Percentiles rank a stretch among this genome's conserved stretches.
These are phyloP conservation scores for Zygoascus ofunaensis DNA, from an alignment of 805 yeast genomes.

Conservation along the genomic window DNA sequence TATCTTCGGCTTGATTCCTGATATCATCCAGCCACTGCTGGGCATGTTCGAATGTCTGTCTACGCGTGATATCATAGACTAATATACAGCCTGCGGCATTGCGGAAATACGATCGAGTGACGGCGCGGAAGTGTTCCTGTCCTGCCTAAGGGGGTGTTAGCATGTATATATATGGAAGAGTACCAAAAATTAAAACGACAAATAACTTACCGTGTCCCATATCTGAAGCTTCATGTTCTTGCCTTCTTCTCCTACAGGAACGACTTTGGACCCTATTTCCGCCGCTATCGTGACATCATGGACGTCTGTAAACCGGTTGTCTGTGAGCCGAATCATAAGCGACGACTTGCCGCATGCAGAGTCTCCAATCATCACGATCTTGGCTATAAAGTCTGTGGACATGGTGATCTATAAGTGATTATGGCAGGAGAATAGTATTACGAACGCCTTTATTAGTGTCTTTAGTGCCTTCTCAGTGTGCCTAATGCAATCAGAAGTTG, in stretches of 20 bases:
- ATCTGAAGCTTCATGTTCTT: slow-evolving; percentile 29
- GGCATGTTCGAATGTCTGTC: slow-evolving; percentile 28
- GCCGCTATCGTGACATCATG: slow-evolving; percentile 33
- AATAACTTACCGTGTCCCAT: slow-evolving; percentile 27
- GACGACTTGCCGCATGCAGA: slow-evolving; percentile 32
- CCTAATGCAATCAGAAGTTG: too few relatives aligned
- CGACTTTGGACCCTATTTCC: slow-evolving; percentile 30
- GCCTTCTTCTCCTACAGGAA: slow-evolving; percentile 22
- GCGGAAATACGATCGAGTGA: slow-evolving; percentile 30
- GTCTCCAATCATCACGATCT: neutral
- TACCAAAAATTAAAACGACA: too few relatives aligned
- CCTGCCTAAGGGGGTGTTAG: slow-evolving; percentile 19
- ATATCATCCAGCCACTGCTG: slow-evolving; percentile 71
- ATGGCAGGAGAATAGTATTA: too few relatives aligned
- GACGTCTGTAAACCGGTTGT: slow-evolving; percentile 27
- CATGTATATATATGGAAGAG: neutral
- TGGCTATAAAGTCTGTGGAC: neutral
- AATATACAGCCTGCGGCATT: slow-evolving; percentile 31
- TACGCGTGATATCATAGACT: slow-evolving; percentile 30
- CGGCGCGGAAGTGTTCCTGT: slow-evolving; percentile 31
- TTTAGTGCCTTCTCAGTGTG: too few relatives aligned
- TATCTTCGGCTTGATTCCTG: slow-evolving; percentile 54
- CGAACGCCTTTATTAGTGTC: too few relatives aligned
- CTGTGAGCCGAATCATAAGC: slow-evolving; percentile 28
- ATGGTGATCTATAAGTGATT: slow-evolving; percentile 1